Conservation (phyloP, 768 basidiomycete genomes). For the Rossbeevera mucosa region DNA sequence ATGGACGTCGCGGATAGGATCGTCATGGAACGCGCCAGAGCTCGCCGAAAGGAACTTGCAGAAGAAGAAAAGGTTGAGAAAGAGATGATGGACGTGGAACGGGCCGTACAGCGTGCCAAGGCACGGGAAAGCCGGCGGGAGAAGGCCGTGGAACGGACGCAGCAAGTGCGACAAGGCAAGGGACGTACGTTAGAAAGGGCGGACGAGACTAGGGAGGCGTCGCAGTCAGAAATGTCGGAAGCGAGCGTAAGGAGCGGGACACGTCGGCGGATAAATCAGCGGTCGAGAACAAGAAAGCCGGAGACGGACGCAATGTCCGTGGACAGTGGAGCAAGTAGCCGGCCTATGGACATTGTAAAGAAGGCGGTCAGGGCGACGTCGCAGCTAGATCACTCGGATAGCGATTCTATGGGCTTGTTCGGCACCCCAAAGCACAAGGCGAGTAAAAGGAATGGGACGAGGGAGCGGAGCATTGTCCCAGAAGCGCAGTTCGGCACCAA, state of each 20-base stretch:
- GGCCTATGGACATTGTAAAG: slow-evolving; percentile 5
- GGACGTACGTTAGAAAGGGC: neutral
- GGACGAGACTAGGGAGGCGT: neutral
- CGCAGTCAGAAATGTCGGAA: slow-evolving; percentile 6
- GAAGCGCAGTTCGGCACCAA: neutral
- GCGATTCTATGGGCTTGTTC: neutral
- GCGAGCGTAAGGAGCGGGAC: neutral
- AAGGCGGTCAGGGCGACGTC: neutral
- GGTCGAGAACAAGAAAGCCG: neutral
- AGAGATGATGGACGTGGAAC: slow-evolving; percentile 22
- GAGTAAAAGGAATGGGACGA: neutral
- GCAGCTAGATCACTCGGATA: neutral
- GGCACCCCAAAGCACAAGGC: neutral
- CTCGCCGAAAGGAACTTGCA: slow-evolving; percentile 38
- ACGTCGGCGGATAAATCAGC: slow-evolving; percentile 1
- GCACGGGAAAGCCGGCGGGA: slow-evolving; percentile 15
- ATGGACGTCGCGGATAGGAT: slow-evolving; percentile 37
- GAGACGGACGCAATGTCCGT: slow-evolving; percentile 31
- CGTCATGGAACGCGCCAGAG: slow-evolving; percentile 41
- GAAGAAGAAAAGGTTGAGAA: slow-evolving; percentile 37
- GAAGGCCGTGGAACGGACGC: slow-evolving; percentile 23
- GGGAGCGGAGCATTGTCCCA: neutral
- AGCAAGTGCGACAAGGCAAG: slow-evolving; percentile 7
- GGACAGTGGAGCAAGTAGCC: slow-evolving; percentile 16
- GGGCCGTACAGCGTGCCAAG: slow-evolving; percentile 19